phyloP scores from a whole-genome alignment of 2,329 filamentous ascomycete genomes.

The Penicillium decumbens region DNA sequence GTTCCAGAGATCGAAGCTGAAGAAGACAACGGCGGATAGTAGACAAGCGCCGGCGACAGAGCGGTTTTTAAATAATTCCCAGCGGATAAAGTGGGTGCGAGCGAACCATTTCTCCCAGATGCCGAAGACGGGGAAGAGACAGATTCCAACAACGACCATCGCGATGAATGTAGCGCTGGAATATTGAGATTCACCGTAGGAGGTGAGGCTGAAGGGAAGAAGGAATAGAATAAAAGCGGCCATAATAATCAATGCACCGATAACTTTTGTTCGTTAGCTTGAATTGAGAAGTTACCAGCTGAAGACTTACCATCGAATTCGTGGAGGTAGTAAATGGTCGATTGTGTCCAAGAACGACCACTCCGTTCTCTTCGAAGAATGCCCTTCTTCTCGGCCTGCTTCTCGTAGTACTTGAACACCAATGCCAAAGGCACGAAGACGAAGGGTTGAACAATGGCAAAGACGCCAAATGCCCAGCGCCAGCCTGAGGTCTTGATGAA shows the following conservation, averaged over 20 bases:
- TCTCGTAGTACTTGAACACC: neutral
- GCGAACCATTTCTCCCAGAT: neutral
- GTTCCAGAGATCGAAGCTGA: neutral
- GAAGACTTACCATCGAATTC: neutral
- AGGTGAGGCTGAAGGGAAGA: neutral
- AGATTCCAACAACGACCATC: neutral
- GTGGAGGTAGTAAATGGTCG: neutral
- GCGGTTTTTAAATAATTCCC: neutral
- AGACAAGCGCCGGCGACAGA: neutral
- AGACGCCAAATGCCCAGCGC: neutral
- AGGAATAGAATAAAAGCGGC: neutral
- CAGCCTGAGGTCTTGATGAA: neutral
- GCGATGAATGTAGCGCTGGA: neutral
- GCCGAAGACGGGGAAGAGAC: neutral
- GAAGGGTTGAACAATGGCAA: neutral
- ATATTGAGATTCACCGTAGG: neutral
- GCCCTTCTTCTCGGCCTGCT: neutral
- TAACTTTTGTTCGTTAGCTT: neutral
- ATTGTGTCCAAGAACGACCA: neutral
- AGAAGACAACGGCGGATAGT: neutral
- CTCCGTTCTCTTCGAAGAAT: neutral
- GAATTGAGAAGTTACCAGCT: neutral
- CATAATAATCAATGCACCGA: neutral
- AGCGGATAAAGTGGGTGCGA: neutral
- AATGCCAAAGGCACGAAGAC: neutral